These are phyloP conservation scores for Saturnispora quitensis DNA, from an alignment of 805 yeast genomes.

Conservation along the genomic window DNA sequence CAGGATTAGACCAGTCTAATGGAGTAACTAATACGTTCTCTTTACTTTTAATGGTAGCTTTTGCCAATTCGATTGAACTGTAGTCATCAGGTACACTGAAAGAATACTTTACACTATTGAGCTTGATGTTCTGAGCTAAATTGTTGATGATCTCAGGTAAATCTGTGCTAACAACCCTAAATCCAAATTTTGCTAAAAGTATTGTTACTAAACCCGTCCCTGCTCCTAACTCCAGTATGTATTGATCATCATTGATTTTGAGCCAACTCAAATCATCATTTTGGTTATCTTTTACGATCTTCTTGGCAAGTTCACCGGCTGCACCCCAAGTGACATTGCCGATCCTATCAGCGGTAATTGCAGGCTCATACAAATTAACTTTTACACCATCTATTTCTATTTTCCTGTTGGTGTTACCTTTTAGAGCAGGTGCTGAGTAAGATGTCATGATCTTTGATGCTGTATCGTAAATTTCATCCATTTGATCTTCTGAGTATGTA, in stretches of 20 bases:
- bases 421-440: slow-evolving; percentile 77
- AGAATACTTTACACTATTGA: slow-evolving; percentile 34
- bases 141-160: slow-evolving; percentile 70
- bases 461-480: slow-evolving; percentile 37
- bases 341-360: slow-evolving; percentile 74
- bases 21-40: slow-evolving; percentile 7
- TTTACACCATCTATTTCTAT: slow-evolving; percentile 37
- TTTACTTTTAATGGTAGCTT: slow-evolving; percentile 26
- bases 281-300: slow-evolving; percentile 31
- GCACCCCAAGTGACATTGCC: slow-evolving; percentile 98
- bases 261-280: not conserved
- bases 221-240: slow-evolving; percentile 73
- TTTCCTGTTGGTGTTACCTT: slow-evolving; percentile 57
- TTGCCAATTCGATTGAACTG: not conserved
- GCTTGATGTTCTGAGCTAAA: slow-evolving; percentile 43
- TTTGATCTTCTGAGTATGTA: slow-evolving; percentile 34
- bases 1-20: slow-evolving; percentile 74
- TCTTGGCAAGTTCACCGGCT: slow-evolving; percentile 55
- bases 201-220: slow-evolving; percentile 94
- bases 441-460: slow-evolving; percentile 67
- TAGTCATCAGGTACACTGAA: not conserved
- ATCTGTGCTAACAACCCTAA: slow-evolving; percentile 54
- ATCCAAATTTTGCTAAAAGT: slow-evolving; percentile 46
- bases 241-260: slow-evolving; percentile 17
- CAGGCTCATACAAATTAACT: slow-evolving; percentile 57